Percentiles rank a stretch among this genome's conserved stretches.
These are phyloP conservation scores for Myochromella boudieri DNA, from an alignment of 768 basidiomycete genomes.

Conservation along the genomic window DNA sequence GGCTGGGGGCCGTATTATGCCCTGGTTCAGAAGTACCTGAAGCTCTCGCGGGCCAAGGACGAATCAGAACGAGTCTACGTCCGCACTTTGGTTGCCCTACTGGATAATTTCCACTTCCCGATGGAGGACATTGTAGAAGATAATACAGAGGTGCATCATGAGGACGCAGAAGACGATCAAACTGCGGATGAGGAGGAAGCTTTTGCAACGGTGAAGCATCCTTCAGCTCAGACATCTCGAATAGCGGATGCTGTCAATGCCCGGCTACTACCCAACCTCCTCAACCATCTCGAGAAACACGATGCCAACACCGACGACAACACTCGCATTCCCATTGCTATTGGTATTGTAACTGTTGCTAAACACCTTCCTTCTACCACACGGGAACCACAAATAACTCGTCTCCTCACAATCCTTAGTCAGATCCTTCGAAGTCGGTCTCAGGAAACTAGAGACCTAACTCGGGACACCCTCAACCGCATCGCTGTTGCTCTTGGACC, in stretches of 20 bases:
- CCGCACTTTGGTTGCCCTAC: conserved; percentile 77
- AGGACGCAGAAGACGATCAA: conserved; percentile 31
- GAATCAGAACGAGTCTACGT: conserved; percentile 77
- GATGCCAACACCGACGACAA: conserved; percentile 78
- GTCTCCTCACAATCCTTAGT: conserved; percentile 80
- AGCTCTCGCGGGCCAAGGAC: conserved; percentile 64
- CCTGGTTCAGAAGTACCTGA: conserved; percentile 80
- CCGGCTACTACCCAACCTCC: conserved; percentile 76
- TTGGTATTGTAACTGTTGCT: conserved; percentile 86
- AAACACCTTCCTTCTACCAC: conserved; percentile 67
- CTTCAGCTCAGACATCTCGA: conserved; percentile 24
- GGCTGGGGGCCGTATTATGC: conserved; percentile 83
- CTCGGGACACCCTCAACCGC: conserved; percentile 78
- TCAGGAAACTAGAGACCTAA: conserved; percentile 88
- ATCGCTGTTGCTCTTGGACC: conserved; percentile 76
- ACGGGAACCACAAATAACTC: conserved; percentile 67
- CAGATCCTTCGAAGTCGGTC: conserved; percentile 93
- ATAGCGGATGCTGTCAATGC: conserved; percentile 77
- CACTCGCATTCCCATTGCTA: conserved; percentile 83
- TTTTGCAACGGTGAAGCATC: neutral
- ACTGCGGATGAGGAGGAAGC: conserved; percentile 4
- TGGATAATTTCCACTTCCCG: conserved; percentile 91
- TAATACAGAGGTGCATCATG: conserved; percentile 28
- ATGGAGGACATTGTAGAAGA: conserved; percentile 60
- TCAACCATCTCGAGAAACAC: conserved; percentile 79